Conservation (phyloP, 2,329 filamentous ascomycete species). For the Talaromyces marneffei region DNA sequence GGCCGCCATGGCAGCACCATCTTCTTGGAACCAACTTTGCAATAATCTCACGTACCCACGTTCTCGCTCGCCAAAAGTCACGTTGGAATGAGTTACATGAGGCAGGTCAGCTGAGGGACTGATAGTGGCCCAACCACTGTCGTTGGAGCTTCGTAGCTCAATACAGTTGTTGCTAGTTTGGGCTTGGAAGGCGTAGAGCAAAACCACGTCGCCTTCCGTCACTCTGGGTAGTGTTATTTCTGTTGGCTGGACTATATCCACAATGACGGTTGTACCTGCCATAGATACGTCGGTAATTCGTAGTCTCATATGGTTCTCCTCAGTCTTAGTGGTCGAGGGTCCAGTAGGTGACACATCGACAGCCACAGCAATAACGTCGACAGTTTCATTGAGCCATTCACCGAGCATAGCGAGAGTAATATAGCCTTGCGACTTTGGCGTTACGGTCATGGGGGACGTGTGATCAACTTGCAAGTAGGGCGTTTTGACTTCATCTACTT, state of each 20-base stretch:
- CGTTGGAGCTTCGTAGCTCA: conserved; percentile 37
- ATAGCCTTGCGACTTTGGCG: conserved; percentile 36
- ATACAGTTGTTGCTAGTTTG: conserved; percentile 36
- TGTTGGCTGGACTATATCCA: conserved; percentile 39
- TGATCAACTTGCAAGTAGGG: conserved; percentile 16
- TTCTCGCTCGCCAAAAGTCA: conserved; percentile 38
- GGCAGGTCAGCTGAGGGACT: conserved; percentile 23
- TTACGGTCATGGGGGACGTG: not conserved
- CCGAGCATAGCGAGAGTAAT: conserved; percentile 38
- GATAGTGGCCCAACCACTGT: conserved; percentile 46
- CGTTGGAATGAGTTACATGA: conserved; percentile 32
- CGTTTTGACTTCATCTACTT: conserved; percentile 22
- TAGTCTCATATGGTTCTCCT: conserved; percentile 38
- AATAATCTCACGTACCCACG: conserved; percentile 29
- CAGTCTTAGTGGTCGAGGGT: conserved; percentile 33
- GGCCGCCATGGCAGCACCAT: conserved; percentile 30
- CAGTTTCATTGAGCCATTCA: conserved; percentile 35
- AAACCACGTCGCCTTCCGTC: conserved; percentile 36
- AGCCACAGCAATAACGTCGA: conserved; percentile 41
- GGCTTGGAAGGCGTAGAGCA: conserved; percentile 44
- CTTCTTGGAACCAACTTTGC: conserved; percentile 37
- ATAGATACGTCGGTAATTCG: conserved; percentile 42
- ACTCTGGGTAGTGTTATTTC: conserved; percentile 35
- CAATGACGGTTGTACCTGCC: conserved; percentile 32
- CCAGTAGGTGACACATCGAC: conserved; percentile 26